phyloP scores from a whole-genome alignment of 2,329 filamentous ascomycete species.

The Calonectria multiphialidica region DNA sequence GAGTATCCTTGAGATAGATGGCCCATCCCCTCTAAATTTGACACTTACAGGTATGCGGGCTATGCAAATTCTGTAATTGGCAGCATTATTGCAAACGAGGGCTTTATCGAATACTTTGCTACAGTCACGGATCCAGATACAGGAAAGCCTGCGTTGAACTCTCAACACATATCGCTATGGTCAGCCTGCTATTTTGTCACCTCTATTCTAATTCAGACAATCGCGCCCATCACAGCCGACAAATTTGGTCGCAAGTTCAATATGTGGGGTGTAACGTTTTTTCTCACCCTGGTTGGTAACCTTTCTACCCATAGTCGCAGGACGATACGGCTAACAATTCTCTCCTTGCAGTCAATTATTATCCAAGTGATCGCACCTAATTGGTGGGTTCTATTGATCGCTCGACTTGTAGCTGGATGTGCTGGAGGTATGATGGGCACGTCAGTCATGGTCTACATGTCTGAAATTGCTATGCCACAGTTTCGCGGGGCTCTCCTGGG shows the following conservation, averaged over 20 bases:
- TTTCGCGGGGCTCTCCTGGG: constrained; percentile 21
- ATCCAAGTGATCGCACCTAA: constrained; percentile 21
- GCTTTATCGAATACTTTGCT: constrained; percentile 25
- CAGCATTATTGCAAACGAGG: constrained; percentile 25
- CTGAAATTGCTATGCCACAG: constrained; percentile 25
- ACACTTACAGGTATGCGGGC: not conserved
- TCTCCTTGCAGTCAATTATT: not conserved
- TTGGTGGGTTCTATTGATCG: constrained; percentile 26
- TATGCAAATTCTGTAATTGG: constrained; percentile 26
- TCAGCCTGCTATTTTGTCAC: constrained; percentile 20
- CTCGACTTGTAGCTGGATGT: constrained; percentile 20
- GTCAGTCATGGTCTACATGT: constrained; percentile 31
- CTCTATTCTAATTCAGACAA: constrained; percentile 19
- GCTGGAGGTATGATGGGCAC: constrained; percentile 28
- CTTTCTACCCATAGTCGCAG: too few relatives aligned
- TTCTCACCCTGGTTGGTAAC: constrained; percentile 15
- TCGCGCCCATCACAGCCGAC: constrained; percentile 18
- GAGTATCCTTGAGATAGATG: not conserved
- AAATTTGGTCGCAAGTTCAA: constrained; percentile 23
- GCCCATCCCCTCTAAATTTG: not conserved
- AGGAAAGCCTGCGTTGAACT: constrained; percentile 14
- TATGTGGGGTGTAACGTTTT: constrained; percentile 27
- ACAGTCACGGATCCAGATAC: constrained; percentile 22
- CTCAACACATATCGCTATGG: constrained; percentile 27
- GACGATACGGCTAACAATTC: not conserved